Percentiles rank a stretch among this genome's conserved stretches.
phyloP scores from a whole-genome alignment of 73 alveolate species.

The Tetrahymena thermophila region DNA sequence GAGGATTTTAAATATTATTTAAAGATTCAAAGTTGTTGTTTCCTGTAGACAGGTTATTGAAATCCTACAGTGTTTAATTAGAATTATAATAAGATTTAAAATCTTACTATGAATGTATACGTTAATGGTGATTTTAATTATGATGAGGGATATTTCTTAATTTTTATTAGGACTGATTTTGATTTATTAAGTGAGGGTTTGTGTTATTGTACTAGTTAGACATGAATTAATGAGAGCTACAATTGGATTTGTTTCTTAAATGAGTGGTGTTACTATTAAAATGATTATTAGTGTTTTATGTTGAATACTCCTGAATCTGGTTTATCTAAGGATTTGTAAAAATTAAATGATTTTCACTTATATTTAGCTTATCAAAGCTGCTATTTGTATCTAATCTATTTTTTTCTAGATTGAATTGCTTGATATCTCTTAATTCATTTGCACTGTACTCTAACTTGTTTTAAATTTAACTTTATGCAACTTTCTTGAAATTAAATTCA shows the following conservation, averaged over 20 bases:
- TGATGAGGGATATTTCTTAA: background rate
- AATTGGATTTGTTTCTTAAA: background rate
- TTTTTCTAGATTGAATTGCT: background rate
- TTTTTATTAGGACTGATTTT: background rate
- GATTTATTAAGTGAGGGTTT: background rate
- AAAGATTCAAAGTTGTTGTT: background rate
- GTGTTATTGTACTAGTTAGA: background rate
- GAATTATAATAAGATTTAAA: background rate
- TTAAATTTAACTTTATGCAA: background rate
- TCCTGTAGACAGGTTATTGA: background rate
- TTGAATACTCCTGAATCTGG: background rate
- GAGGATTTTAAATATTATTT: no score
- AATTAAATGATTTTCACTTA: background rate
- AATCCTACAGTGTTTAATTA: background rate
- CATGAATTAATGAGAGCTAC: background rate
- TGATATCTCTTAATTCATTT: background rate
- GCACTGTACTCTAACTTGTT: background rate
- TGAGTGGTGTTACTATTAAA: background rate
- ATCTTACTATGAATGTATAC: background rate
- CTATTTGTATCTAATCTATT: background rate
- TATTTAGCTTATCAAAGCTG: background rate
- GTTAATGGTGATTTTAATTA: background rate
- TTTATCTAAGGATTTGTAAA: background rate
- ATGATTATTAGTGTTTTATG: background rate
- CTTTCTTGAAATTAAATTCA: background rate